Conservation (phyloP, 805 yeast species). For the Candida pini region DNA sequence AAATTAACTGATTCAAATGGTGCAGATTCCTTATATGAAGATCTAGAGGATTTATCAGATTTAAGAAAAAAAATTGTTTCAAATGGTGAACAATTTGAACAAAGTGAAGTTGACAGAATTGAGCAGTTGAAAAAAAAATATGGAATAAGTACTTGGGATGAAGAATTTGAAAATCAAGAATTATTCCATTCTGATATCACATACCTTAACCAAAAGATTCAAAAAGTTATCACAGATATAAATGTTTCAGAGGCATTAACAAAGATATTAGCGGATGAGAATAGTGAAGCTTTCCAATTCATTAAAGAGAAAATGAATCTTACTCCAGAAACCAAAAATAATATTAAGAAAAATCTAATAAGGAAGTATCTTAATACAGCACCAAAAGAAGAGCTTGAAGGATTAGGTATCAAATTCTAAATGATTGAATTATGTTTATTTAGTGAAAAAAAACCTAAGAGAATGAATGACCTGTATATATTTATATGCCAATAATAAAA, state of each 20-base stretch:
- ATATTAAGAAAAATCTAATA: slow-evolving; percentile 64
- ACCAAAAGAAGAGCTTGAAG: slow-evolving; percentile 21
- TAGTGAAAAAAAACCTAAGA: slow-evolving; percentile 1
- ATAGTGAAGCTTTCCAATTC: slow-evolving; percentile 31
- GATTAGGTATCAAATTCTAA: slow-evolving; percentile 21
- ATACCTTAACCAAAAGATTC: slow-evolving; percentile 19
- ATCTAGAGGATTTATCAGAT: slow-evolving; percentile 16
- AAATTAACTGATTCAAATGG: slow-evolving; percentile 18
- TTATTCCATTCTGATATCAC: slow-evolving; percentile 24
- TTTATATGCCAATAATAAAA: too few relatives aligned
- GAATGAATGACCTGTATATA: not conserved
- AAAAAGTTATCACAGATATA: slow-evolving; percentile 15
- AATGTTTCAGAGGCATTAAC: slow-evolving; percentile 13
- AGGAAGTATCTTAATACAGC: slow-evolving; percentile 45
- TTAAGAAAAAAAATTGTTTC: slow-evolving; percentile 14
- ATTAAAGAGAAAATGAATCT: slow-evolving; percentile 32
- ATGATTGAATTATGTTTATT: not conserved
- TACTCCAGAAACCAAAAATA: slow-evolving; percentile 38
- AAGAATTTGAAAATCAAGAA: slow-evolving; percentile 21
- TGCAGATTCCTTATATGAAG: slow-evolving; percentile 27
- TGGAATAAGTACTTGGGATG: slow-evolving; percentile 22
- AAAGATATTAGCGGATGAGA: slow-evolving; percentile 22
- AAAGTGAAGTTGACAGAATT: slow-evolving; percentile 33
- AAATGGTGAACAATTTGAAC: slow-evolving; percentile 7
- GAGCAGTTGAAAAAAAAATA: slow-evolving; percentile 30